Conservation (phyloP, 2,329 filamentous ascomycete species). For the Paracorniculantispora psalliotae region DNA sequence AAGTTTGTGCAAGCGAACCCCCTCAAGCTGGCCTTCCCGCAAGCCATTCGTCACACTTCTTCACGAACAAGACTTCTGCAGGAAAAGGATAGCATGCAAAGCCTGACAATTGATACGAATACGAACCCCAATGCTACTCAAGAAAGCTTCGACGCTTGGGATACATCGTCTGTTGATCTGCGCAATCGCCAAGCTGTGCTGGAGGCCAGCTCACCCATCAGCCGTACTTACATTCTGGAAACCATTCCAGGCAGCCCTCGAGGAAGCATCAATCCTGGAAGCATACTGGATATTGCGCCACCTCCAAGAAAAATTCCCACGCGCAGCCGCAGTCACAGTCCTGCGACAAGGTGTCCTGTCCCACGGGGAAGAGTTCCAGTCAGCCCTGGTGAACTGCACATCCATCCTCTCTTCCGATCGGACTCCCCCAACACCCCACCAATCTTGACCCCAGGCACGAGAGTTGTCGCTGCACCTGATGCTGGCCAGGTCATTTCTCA, state of each 20-base stretch:
- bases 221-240: slow-evolving; percentile 55
- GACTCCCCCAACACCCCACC: slow-evolving; percentile 66
- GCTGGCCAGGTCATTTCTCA: slow-evolving; percentile 60
- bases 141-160: slow-evolving; percentile 72
- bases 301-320: slow-evolving; percentile 43
- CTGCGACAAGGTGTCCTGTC: slow-evolving; percentile 21
- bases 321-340: slow-evolving; percentile 50
- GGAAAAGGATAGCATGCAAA: slow-evolving; percentile 32
- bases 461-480: slow-evolving; percentile 65
- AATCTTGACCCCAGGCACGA: slow-evolving; percentile 61
- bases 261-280: slow-evolving; percentile 59
- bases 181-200: slow-evolving; percentile 55
- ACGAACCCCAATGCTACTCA: slow-evolving; percentile 35
- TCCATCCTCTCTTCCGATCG: slow-evolving; percentile 72
- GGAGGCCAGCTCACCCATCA: slow-evolving; percentile 38
- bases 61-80: slow-evolving; percentile 53
- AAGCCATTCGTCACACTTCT: slow-evolving; percentile 48
- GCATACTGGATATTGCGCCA: slow-evolving; percentile 51
- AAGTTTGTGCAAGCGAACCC: slow-evolving; percentile 23
- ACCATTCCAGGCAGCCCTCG: slow-evolving; percentile 65
- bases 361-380: slow-evolving; percentile 23
- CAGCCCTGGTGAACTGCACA: slow-evolving; percentile 58
- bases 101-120: slow-evolving; percentile 45
- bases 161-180: slow-evolving; percentile 62
- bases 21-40: slow-evolving; percentile 37